Evolutionary conservation across 2,329 filamentous ascomycete genomes (phyloP), one percentile per base, ranked within the genome.

Genomic region (Byssochlamys sp.): DNA sequence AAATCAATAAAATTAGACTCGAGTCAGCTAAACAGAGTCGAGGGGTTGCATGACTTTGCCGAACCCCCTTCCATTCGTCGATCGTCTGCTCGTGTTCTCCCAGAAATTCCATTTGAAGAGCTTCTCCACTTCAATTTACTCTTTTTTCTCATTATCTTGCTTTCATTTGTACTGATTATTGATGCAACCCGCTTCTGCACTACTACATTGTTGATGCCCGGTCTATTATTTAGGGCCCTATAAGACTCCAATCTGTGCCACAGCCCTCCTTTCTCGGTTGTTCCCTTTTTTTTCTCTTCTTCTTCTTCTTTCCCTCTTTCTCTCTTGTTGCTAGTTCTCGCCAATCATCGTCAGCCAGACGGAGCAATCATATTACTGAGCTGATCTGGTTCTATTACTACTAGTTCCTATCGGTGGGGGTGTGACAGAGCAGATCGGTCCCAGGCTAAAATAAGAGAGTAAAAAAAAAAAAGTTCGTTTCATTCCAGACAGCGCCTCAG

Each of bases 191-290:
- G 27, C 49, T 27, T 51, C 49, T 51, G 49, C 49, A 51, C 49
- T 61, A 66, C 53, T 58, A 58, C 56, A 56, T 53, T 61, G 59
- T 51, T 51, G 49, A 51, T 28, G 24, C 27, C 49, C 25, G 25
- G 27, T 26, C 49, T 26, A 25, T 51, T 28, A 11, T 27, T 28
- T 28, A 51, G 25, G 49, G 24, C 25, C 49, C 62, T 63, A 66
- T 62, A 65, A 63, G 62, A 58, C 61, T 60, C 39, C 39, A 60
- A 49, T 64, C 65, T 62, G 64, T 60, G 64, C 55, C 60, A 57
- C 56, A 53, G 58, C 54, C 39, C 60, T 61, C 61, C 63, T 61
- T 24, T 54, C 35, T 52, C 45, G 33, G 50, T 12, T 9, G 19
- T 39, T n/a, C 54, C 14, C 6, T 33, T 29, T 14, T 53, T 53